Percentiles rank a stretch among this genome's conserved stretches.
phyloP scores from a whole-genome alignment of 108 stramenopile genomes.

The Pseudonitzschia multiseries region DNA sequence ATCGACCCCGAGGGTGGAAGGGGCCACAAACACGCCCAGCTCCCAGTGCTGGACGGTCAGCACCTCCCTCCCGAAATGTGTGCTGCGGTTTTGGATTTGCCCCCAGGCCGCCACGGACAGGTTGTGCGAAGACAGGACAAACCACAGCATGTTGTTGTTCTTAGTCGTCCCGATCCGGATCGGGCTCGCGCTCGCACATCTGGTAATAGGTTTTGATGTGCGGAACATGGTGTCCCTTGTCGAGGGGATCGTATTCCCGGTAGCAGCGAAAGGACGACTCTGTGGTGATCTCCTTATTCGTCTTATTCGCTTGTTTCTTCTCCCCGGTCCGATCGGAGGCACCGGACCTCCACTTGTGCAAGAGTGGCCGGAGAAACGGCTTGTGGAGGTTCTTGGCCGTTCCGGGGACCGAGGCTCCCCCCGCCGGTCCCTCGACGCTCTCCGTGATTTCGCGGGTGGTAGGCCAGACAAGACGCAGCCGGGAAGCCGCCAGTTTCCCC shows the following conservation, averaged over 20 bases:
- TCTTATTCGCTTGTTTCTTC: no score
- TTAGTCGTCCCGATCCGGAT: not conserved
- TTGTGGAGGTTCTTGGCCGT: conserved; percentile 51
- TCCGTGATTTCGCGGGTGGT: conserved; percentile 60
- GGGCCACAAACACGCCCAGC: conserved; percentile 69
- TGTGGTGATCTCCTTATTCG: no score
- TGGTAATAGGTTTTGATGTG: conserved; percentile 81
- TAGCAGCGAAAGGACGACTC: not conserved
- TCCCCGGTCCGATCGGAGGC: not conserved
- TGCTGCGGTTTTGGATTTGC: conserved; percentile 45
- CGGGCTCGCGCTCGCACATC: no score
- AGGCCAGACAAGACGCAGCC: conserved; percentile 55
- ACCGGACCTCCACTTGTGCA: conserved; percentile 44
- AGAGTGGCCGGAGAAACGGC: conserved; percentile 52
- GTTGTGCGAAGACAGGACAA: conserved; percentile 66
- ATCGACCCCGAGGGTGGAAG: conserved; percentile 35
- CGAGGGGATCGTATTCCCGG: conserved; percentile 10
- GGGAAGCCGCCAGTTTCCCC: conserved; percentile 6
- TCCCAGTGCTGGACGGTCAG: conserved; percentile 69
- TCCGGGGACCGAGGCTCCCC: conserved; percentile 69
- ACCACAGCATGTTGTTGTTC: conserved; percentile 50
- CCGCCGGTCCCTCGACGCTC: conserved; percentile 60
- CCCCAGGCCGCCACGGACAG: conserved; percentile 81
- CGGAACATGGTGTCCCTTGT: conserved; percentile 53
- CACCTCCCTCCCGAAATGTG: not conserved